These are phyloP conservation scores for Xylaria flabelliformis DNA, from an alignment of 495 filamentous ascomycete genomes.

Conservation along the genomic window DNA sequence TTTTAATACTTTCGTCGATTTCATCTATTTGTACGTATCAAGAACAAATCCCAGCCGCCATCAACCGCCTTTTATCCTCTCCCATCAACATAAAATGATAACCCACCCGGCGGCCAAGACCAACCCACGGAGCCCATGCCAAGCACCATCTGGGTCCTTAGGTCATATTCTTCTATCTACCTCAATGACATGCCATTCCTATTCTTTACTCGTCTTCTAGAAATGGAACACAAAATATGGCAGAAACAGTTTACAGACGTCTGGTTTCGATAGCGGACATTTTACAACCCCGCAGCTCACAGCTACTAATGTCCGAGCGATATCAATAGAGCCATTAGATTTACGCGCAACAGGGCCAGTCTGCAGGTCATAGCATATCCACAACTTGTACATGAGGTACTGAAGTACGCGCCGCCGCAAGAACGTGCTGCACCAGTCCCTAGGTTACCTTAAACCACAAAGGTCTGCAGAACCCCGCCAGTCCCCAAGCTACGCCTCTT, in stretches of 20 bases:
- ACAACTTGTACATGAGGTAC: constrained; percentile 17
- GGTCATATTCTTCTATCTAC: constrained; percentile 22
- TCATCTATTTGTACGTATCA: neutral
- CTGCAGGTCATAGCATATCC: constrained; percentile 19
- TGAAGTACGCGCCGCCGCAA: constrained; percentile 14
- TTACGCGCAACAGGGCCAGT: constrained; percentile 16
- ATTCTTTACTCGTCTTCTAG: constrained; percentile 6
- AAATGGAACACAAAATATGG: constrained; percentile 2
- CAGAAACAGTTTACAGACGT: constrained; percentile 2
- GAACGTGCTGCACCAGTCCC: constrained; percentile 18
- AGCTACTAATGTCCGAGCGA: constrained; percentile 23
- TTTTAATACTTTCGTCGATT: neutral
- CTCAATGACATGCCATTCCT: constrained; percentile 10
- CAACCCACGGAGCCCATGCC: constrained; percentile 22
- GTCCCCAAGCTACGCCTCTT: constrained; percentile 36
- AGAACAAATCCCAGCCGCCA: neutral
- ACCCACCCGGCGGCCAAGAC: constrained; percentile 26
- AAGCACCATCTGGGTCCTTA: constrained; percentile 23
- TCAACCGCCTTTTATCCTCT: constrained; percentile 11
- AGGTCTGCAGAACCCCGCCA: constrained; percentile 43
- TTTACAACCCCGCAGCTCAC: constrained; percentile 22
- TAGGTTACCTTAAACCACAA: constrained; percentile 9
- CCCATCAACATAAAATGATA: constrained; percentile 9
- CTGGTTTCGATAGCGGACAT: constrained; percentile 2
- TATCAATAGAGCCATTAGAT: constrained; percentile 19